Evolutionary conservation across 345 rosid species (phyloP).

Genomic region (Lepidium didymum): DNA sequence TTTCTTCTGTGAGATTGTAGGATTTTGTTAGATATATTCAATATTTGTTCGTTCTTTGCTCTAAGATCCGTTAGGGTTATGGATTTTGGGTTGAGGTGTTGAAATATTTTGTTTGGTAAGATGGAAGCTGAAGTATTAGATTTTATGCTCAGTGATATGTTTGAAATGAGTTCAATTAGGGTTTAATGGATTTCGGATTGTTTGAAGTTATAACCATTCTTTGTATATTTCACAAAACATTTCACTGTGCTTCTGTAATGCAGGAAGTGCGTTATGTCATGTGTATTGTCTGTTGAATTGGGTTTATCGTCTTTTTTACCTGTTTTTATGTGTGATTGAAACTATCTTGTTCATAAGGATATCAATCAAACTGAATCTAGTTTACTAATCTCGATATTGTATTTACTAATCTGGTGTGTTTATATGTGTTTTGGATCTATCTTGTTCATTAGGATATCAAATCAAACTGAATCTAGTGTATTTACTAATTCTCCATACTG

Average conservation of each 20-base stretch:
- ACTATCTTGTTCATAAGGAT: not conserved
- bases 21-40: not conserved
- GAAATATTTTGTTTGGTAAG: not conserved
- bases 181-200: not conserved
- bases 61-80: not conserved
- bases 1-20: not conserved
- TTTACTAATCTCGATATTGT: not conserved
- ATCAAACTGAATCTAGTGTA: conserved; percentile 10
- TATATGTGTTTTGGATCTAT: too few species aligned
- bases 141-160: not conserved
- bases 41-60: not conserved
- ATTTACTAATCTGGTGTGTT: too few species aligned
- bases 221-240: not conserved
- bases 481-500: conserved; percentile 7
- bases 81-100: not conserved
- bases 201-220: not conserved
- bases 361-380: not conserved
- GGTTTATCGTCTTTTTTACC: not conserved
- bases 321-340: not conserved
- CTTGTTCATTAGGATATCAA: too few species aligned
- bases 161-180: not conserved
- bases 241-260: not conserved
- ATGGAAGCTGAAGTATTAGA: not conserved
- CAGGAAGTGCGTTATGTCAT: not conserved
- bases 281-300: not conserved